Evolutionary conservation across 2,329 filamentous ascomycete species (phyloP).

Genomic region (Harringtonia lauricola): DNA sequence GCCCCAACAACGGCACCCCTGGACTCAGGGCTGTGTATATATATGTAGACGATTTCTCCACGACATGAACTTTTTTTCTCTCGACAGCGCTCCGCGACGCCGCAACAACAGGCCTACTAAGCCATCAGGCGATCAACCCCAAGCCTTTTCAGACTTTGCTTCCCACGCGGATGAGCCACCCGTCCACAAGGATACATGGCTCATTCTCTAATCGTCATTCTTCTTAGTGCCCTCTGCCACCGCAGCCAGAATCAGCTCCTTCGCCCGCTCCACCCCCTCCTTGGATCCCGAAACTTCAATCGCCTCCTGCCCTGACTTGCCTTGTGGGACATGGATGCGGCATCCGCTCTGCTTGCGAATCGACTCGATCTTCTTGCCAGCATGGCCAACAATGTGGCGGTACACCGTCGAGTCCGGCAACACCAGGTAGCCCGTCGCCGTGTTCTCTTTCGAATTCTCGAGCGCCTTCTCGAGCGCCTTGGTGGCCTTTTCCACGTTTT

Average conservation of each 20-base stretch:
- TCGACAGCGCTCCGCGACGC: too few species aligned
- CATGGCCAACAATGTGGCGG: constrained; percentile 79
- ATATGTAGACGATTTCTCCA: too few species aligned
- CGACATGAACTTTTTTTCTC: too few species aligned
- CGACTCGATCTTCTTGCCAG: constrained; percentile 81
- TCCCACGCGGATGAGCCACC: too few species aligned
- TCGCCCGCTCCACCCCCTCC: constrained; percentile 76
- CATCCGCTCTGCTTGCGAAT: constrained; percentile 90
- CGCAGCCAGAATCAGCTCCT: constrained; percentile 77
- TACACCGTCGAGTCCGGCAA: constrained; percentile 84
- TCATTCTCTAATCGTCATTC: neutral
- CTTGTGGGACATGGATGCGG: constrained; percentile 85
- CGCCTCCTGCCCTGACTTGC: constrained; percentile 48
- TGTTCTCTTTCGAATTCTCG: constrained; percentile 56
- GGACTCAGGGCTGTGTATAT: too few species aligned
- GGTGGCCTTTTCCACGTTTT: constrained; percentile 74
- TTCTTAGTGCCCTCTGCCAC: constrained; percentile 48
- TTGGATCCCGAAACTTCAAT: constrained; percentile 79
- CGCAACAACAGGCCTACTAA: too few species aligned
- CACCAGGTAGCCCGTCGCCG: constrained; percentile 73
- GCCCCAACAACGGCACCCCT: too few species aligned
- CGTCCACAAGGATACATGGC: too few species aligned
- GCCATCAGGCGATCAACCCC: too few species aligned
- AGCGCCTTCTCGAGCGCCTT: constrained; percentile 60
- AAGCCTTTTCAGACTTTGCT: too few species aligned